phyloP scores from a whole-genome alignment of 75 land plant genomes.

The Pseudotsuga menziesii region DNA sequence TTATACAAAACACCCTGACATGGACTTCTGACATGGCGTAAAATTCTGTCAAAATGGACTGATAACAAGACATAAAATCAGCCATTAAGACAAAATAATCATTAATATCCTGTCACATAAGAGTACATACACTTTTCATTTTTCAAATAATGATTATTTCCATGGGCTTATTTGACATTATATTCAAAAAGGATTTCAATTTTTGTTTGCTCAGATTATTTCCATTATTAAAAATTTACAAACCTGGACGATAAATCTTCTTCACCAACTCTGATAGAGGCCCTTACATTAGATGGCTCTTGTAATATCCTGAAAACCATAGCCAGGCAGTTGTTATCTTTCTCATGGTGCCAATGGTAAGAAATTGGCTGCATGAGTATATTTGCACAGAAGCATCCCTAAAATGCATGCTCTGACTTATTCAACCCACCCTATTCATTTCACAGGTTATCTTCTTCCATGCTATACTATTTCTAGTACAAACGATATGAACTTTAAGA shows the following conservation, averaged over 20 bases:
- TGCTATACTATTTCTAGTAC: background rate
- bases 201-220: background rate
- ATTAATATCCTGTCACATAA: no score
- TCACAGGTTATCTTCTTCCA: background rate
- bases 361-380: background rate
- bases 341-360: background rate
- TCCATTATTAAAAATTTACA: background rate
- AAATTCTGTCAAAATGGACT: no score
- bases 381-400: background rate
- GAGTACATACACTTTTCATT: background rate
- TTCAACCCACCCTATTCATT: background rate
- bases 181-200: background rate
- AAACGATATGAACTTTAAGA: background rate
- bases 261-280: background rate
- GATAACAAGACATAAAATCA: no score
- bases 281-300: conserved; percentile 7
- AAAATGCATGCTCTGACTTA: background rate
- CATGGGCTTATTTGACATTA: background rate
- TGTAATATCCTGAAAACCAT: conserved; percentile 4
- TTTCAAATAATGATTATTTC: background rate
- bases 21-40: no score
- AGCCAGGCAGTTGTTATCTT: background rate
- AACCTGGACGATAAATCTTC: conserved; percentile 8
- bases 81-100: no score
- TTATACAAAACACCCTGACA: no score